Evolutionary conservation across 202 grass and related monocot genomes (phyloP).

Genomic region (Setaria viridis): DNA sequence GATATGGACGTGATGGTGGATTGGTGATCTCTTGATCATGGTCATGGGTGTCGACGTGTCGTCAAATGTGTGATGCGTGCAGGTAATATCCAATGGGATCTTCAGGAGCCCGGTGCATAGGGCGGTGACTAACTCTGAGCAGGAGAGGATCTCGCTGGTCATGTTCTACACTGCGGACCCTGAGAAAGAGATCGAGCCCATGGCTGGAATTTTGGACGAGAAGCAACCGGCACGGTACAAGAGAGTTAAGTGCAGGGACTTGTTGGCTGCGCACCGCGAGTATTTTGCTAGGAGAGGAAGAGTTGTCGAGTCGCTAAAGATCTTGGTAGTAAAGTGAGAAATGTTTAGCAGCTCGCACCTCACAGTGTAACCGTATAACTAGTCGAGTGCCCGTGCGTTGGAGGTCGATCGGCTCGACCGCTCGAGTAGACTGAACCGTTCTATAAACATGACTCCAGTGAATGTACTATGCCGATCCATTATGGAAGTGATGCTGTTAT

Average conservation of each 20-base stretch:
- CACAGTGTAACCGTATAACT: no score
- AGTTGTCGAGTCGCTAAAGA: slow-evolving; percentile 33
- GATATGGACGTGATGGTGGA: not conserved
- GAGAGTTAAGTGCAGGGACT: slow-evolving; percentile 46
- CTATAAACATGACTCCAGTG: no score
- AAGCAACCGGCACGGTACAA: slow-evolving; percentile 49
- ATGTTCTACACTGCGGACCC: slow-evolving; percentile 41
- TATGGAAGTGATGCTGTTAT: no score
- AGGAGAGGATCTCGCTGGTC: slow-evolving; percentile 48
- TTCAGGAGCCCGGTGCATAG: slow-evolving; percentile 47
- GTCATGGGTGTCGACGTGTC: no score
- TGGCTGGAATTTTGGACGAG: slow-evolving; percentile 40
- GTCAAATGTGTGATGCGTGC: not conserved
- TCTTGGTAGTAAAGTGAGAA: no score
- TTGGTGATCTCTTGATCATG: no score
- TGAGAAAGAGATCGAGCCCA: slow-evolving; percentile 50
- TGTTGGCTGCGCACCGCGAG: slow-evolving; percentile 5
- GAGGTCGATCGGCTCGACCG: no score
- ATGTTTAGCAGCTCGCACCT: no score
- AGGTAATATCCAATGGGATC: slow-evolving; percentile 56
- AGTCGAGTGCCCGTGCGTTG: no score
- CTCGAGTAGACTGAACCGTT: no score
- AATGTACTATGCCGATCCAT: no score
- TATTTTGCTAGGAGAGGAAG: slow-evolving; percentile 39
- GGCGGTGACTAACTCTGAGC: slow-evolving; percentile 46